Percentiles rank a stretch among this genome's conserved stretches.
Conservation (phyloP, 345 rosid genomes). For the Orychophragmus violaceus region DNA sequence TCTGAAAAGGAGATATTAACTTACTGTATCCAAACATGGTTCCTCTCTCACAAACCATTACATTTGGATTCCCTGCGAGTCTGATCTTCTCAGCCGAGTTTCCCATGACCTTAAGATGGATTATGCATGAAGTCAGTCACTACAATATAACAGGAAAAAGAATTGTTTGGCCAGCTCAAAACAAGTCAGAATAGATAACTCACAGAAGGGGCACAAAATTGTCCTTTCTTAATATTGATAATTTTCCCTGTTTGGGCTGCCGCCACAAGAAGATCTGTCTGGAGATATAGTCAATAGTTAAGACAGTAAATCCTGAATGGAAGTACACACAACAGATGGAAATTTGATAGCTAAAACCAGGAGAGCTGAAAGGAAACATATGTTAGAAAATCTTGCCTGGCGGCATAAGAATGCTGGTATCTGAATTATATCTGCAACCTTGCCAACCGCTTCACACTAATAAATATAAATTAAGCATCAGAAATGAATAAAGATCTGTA, state of each 20-base stretch:
- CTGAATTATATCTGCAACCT: slow-evolving; percentile 85
- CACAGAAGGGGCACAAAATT: slow-evolving; percentile 83
- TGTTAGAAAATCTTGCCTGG: slow-evolving; percentile 46
- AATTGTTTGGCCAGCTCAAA: not conserved
- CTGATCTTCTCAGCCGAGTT: slow-evolving; percentile 84
- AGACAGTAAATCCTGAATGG: not conserved
- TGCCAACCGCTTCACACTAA: slow-evolving; percentile 84
- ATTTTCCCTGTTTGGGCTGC: slow-evolving; percentile 92
- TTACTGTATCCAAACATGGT: slow-evolving; percentile 99
- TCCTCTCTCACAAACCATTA: slow-evolving; percentile 98
- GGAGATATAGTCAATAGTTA: slow-evolving; percentile 22
- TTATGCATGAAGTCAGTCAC: slow-evolving; percentile 7
- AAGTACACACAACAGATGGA: not conserved
- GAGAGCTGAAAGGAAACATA: not conserved
- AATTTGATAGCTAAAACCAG: not conserved
- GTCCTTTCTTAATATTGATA: slow-evolving; percentile 87
- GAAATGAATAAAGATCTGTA: not conserved
- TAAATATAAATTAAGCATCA: slow-evolving; percentile 1
- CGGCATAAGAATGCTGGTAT: slow-evolving; percentile 94
- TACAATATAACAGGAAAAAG: not conserved
- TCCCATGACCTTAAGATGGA: slow-evolving; percentile 53
- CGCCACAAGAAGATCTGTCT: slow-evolving; percentile 91
- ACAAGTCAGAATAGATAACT: slow-evolving; percentile 32
- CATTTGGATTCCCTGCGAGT: slow-evolving; percentile 79
- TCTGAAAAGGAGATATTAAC: slow-evolving; percentile 27